Evolutionary conservation across 2,329 filamentous ascomycete species (phyloP).

Genomic region (Sporothrix inflata): DNA sequence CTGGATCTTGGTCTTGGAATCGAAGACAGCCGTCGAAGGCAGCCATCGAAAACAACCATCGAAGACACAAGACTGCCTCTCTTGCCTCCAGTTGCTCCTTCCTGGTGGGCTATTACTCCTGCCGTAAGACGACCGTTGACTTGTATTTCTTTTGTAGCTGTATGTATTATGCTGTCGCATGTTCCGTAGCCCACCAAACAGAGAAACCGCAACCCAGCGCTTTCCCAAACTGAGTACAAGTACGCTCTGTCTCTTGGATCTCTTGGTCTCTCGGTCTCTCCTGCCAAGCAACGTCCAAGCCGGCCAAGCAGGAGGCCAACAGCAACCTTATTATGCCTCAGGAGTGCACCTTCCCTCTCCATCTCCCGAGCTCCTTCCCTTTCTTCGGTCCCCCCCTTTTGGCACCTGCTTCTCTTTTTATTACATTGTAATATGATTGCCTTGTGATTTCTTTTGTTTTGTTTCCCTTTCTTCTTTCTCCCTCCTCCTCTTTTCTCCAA

Average conservation of each 20-base stretch:
- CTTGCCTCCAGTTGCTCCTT: neutral
- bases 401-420: neutral
- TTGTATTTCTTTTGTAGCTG: neutral
- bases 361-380: slow-evolving; percentile 11
- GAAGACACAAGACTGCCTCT: neutral
- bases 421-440: neutral
- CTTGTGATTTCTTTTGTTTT: slow-evolving; percentile 1
- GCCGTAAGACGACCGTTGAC: slow-evolving; percentile 2
- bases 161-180: neutral
- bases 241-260: neutral
- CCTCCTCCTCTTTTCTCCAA: neutral
- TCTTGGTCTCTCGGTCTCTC: slow-evolving; percentile 2
- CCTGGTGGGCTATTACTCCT: neutral
- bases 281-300: slow-evolving; percentile 22
- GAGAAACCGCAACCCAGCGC: slow-evolving; percentile 1
- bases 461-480: neutral
- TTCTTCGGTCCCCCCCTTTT: neutral
- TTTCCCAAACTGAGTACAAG: neutral
- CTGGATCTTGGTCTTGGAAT: slow-evolving; percentile 12
- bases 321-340: slow-evolving; percentile 24
- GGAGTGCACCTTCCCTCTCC: slow-evolving; percentile 8
- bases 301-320: slow-evolving; percentile 21
- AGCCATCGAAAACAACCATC: neutral
- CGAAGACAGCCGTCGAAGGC: neutral
- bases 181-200: neutral